Evolutionary conservation across 306 rosid genomes (phyloP).

Genomic region (Notholithocarpus densiflorus): DNA sequence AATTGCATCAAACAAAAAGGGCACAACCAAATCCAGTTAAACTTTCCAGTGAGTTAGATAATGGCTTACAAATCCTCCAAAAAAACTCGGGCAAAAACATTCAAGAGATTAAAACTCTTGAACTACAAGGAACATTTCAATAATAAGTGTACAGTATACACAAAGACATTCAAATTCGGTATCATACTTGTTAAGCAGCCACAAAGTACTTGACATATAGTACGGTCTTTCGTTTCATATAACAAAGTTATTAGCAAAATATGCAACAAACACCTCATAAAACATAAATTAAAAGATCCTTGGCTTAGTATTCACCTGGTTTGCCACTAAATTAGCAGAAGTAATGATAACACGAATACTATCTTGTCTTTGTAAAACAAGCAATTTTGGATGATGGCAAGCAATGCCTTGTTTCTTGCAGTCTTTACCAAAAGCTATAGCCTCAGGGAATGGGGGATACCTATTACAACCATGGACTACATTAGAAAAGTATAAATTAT

Average conservation of each 20-base stretch:
- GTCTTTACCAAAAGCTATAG: slow-evolving; percentile 66
- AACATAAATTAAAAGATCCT: slow-evolving; percentile 18
- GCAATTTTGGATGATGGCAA: slow-evolving; percentile 83
- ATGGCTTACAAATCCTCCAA: neutral
- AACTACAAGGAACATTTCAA: slow-evolving; percentile 13
- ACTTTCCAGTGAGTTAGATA: neutral
- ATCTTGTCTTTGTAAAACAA: slow-evolving; percentile 63
- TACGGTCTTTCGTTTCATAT: neutral
- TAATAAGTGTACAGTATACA: neutral
- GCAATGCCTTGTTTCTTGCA: slow-evolving; percentile 67
- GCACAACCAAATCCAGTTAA: slow-evolving; percentile 12
- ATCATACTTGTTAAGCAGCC: neutral
- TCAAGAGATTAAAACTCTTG: slow-evolving; percentile 12
- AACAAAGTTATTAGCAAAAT: neutral
- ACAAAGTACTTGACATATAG: neutral
- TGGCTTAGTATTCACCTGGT: slow-evolving; percentile 53
- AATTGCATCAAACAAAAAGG: neutral
- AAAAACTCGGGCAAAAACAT: slow-evolving; percentile 4
- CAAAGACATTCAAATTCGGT: slow-evolving; percentile 5
- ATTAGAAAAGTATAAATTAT: neutral
- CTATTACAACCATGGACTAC: slow-evolving; percentile 33
- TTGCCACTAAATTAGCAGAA: slow-evolving; percentile 78
- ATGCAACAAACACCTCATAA: neutral
- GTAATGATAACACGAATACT: slow-evolving; percentile 71
- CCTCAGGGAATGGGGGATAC: slow-evolving; percentile 72